phyloP scores from a whole-genome alignment of 1,284 basidiomycete species.

The Papiliotrema terrestris region DNA sequence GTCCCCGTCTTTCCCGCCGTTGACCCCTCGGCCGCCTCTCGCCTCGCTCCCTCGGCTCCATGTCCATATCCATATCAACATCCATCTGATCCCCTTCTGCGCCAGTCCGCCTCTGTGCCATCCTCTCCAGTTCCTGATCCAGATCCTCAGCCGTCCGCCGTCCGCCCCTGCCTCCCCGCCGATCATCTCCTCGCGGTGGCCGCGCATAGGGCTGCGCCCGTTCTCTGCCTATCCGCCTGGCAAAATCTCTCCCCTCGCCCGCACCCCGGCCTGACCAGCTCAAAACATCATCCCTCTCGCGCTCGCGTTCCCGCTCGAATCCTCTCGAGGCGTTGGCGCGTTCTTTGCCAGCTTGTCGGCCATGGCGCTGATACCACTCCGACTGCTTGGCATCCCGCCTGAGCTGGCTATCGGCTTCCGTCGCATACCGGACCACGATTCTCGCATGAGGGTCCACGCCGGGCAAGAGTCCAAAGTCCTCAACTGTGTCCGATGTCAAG shows the following conservation, averaged over 20 bases:
- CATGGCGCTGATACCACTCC: conserved; percentile 41
- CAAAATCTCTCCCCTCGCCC: conserved; percentile 10
- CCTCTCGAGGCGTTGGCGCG: conserved; percentile 6
- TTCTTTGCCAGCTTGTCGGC: conserved; percentile 40
- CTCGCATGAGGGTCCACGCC: conserved; percentile 39
- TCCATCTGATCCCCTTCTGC: conserved; percentile 13
- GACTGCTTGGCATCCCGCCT: conserved; percentile 27
- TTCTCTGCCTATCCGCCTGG: conserved; percentile 16
- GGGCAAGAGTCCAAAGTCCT: conserved; percentile 15
- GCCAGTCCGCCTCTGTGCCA: conserved; percentile 16
- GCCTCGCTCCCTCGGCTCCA: conserved; percentile 6
- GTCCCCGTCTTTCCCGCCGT: conserved; percentile 14
- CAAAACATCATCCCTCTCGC: not conserved
- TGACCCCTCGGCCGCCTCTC: conserved; percentile 6
- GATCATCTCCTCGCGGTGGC: conserved; percentile 3
- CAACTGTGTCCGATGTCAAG: not conserved
- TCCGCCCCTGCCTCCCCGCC: conserved; percentile 1
- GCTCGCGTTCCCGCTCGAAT: not conserved
- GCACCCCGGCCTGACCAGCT: not conserved
- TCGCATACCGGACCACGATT: conserved; percentile 36
- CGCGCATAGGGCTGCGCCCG: conserved; percentile 29
- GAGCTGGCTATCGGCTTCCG: conserved; percentile 25
- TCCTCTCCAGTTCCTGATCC: conserved; percentile 38
- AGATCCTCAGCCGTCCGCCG: conserved; percentile 33
- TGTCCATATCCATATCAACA: conserved; percentile 9